Evolutionary conservation across 2,329 filamentous ascomycete species (phyloP).

Genomic region (Alternaria angustiovoidea): DNA sequence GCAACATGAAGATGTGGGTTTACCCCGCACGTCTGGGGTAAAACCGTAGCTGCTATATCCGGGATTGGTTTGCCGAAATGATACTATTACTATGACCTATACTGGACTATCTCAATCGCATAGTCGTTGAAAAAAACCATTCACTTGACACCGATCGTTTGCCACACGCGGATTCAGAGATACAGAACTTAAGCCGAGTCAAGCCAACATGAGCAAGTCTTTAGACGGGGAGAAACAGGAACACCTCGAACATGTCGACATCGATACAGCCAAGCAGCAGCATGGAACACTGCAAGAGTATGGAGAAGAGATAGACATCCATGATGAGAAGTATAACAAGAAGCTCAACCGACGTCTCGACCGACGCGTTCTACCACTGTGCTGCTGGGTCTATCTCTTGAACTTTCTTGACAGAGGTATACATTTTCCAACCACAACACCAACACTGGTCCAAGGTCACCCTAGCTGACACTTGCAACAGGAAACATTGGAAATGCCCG

Average conservation of each 20-base stretch:
- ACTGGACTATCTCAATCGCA: not conserved
- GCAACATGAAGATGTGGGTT: not conserved
- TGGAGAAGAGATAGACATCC: conserved; percentile 1
- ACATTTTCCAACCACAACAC: not conserved
- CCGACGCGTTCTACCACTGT: conserved; percentile 5
- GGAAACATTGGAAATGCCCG: conserved; percentile 68
- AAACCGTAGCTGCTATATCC: conserved; percentile 6
- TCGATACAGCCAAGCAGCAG: not conserved
- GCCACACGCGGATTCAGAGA: not conserved
- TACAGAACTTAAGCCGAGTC: not conserved
- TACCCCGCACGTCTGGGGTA: conserved; percentile 10
- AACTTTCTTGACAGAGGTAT: conserved; percentile 8
- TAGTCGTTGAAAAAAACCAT: not conserved
- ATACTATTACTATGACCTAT: not conserved
- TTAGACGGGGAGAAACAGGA: not conserved
- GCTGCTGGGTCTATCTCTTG: conserved; percentile 11
- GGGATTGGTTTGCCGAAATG: not conserved
- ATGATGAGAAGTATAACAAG: conserved; percentile 6
- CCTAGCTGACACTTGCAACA: not conserved
- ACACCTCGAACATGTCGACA: not conserved
- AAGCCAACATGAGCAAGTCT: conserved; percentile 1
- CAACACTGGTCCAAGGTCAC: not conserved
- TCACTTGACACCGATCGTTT: not conserved
- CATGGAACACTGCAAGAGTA: not conserved
- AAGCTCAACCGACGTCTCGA: conserved; percentile 7